A percentile compares a stretch with the other conserved stretches of the same genome.
phyloP scores from a whole-genome alignment of 495 filamentous ascomycete species.

The Penicillium lividum region DNA sequence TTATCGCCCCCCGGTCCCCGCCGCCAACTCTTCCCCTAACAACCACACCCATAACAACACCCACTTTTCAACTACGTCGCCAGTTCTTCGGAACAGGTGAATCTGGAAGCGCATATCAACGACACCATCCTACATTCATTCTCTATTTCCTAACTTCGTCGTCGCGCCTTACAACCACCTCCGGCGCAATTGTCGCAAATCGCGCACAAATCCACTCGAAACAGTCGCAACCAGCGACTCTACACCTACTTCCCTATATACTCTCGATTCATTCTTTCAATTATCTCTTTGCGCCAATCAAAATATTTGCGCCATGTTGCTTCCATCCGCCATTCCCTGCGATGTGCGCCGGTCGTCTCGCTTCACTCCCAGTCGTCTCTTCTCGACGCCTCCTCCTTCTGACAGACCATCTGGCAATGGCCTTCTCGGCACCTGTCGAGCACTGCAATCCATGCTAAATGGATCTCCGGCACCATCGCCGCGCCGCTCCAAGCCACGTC shows the following conservation, averaged over 20 bases:
- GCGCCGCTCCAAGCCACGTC: constrained; percentile 42
- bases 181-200: constrained; percentile 42
- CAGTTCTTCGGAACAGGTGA: constrained; percentile 29
- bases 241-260: constrained; percentile 8
- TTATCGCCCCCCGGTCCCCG: constrained; percentile 16
- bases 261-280: constrained; percentile 1
- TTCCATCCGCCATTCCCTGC: constrained; percentile 71
- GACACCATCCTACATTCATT: constrained; percentile 20
- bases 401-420: constrained; percentile 56
- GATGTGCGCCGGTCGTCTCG: constrained; percentile 58
- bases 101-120: constrained; percentile 33
- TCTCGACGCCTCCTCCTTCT: constrained; percentile 61
- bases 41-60: constrained; percentile 13
- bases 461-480: constrained; percentile 41
- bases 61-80: background rate
- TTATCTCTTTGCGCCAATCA: background rate
- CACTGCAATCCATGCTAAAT: constrained; percentile 66
- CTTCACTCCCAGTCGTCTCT: constrained; percentile 61
- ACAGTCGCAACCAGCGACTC: constrained; percentile 8
- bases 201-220: constrained; percentile 24
- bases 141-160: constrained; percentile 19
- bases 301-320: constrained; percentile 54
- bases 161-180: constrained; percentile 30
- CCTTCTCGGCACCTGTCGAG: constrained; percentile 68
- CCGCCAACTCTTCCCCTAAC: constrained; percentile 25